phyloP scores from a whole-genome alignment of 164 flowering plant species.

The Brasenia schreberi region DNA sequence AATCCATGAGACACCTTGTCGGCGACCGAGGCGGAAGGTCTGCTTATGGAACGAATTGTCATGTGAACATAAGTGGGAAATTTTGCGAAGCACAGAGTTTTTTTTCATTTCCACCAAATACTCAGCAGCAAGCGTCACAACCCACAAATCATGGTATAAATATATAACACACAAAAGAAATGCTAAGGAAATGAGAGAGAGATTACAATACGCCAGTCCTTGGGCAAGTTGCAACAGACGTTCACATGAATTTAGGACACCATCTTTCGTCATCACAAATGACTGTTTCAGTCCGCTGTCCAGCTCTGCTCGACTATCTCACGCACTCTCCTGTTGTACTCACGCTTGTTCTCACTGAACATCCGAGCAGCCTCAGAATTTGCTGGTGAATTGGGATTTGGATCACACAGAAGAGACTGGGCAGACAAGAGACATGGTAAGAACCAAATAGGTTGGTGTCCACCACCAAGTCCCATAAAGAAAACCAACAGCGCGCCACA shows the following conservation, averaged over 20 bases:
- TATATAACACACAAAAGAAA: neutral
- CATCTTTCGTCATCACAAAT: neutral
- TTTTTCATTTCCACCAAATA: neutral
- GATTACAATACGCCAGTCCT: neutral
- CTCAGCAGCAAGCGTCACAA: neutral
- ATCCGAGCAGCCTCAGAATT: constrained; percentile 83
- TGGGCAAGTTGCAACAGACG: neutral
- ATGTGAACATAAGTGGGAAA: neutral
- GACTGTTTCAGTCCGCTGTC: constrained; percentile 45
- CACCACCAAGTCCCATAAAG: neutral
- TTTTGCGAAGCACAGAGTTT: neutral
- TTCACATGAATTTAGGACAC: neutral
- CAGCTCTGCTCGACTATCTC: constrained; percentile 91
- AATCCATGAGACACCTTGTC: too few species aligned
- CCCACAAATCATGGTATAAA: neutral
- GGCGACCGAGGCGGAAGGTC: too few species aligned
- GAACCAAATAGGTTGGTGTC: neutral
- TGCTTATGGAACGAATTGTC: too few species aligned
- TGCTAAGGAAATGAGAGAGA: neutral
- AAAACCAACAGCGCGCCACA: neutral
- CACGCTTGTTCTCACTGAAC: constrained; percentile 77
- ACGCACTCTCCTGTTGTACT: constrained; percentile 62
- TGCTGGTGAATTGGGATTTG: constrained; percentile 83
- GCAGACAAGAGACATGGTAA: neutral
- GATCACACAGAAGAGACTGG: constrained; percentile 80